Evolutionary conservation across 306 rosid species (phyloP), one percentile per base, ranked within the genome.

Genomic region (Prunus kanzakura): DNA sequence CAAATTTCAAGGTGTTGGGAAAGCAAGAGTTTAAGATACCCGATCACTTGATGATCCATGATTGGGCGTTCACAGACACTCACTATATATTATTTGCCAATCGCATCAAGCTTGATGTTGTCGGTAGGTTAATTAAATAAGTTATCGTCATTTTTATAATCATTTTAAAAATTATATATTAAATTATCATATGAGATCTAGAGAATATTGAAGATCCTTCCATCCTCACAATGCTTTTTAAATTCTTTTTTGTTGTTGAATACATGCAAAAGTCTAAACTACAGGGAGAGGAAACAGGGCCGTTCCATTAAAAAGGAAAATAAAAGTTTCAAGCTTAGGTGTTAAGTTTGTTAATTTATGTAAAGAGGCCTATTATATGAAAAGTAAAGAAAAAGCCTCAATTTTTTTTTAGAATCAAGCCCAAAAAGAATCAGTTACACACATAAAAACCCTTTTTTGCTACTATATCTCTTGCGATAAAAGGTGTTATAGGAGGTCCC

Each of bases 21-120:
- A 87, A 82, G 83, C 88, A 86, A 76, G 91, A 85, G 52, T 89
- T 89, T 69, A 82, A 13, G 41, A 89, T 95, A 45, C 86, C 94
- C 4, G 98, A 95, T 72, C 98, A 95, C 83, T 51, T 90, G 78
- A 92, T 95, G 98, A 90, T 95, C 79, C 98, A 95, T 65, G 98
- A 95, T 41, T 95, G 98, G 98, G 98, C 93, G 49, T 90, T 95
- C 76, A 95, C 97, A 0, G 91, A 89, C 14, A 82, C 90, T 32
- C 87, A 95, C 56, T 92, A 95, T 75, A 86, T 95, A 16, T 62
- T 95, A 35, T 92, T 95, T 76, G 97, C 96, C 49, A 95, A 95
- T 77, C 89, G 97, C 79, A 89, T 95, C 14, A 92, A 95, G 84
- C 96, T 95, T n/a, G 97, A 95, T 67, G 80, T 85, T 12, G 50